Conservation (phyloP, 139 green algal genomes). For the Coelastrella sp. region DNA sequence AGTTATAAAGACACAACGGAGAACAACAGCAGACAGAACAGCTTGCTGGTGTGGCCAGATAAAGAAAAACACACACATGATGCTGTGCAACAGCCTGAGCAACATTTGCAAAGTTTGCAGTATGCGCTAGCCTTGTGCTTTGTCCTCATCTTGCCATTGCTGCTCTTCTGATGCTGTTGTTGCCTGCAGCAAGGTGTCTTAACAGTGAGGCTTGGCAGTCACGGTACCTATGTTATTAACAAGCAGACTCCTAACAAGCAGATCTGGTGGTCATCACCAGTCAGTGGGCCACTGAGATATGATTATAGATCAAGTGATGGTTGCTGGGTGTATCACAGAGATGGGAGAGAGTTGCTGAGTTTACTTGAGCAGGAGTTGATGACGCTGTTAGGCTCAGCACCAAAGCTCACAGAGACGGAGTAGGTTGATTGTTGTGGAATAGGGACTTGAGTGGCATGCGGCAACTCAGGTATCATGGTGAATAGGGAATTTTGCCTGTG, state of each 20-base stretch:
- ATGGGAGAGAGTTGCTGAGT: conserved; percentile 73
- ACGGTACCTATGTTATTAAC: conserved; percentile 97
- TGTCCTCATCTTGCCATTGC: neutral
- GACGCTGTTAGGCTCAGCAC: conserved; percentile 57
- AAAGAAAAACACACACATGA: neutral
- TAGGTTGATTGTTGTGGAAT: no score
- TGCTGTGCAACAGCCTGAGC: neutral
- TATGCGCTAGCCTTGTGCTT: neutral
- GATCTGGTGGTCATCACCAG: conserved; percentile 96
- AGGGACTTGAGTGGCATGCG: no score
- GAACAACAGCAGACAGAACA: neutral
- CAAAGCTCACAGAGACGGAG: no score
- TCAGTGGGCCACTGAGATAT: conserved; percentile 81
- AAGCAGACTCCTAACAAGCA: conserved; percentile 98
- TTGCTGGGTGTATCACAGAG: conserved; percentile 82
- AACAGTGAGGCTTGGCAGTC: conserved; percentile 77
- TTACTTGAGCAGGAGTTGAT: conserved; percentile 77
- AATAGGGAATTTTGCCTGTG: no score
- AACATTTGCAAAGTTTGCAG: neutral
- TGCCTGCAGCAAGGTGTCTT: conserved; percentile 85
- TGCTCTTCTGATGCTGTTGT: neutral
- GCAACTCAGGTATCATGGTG: no score
- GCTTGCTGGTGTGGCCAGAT: neutral
- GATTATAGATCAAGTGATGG: conserved; percentile 68
- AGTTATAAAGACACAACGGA: no score